Conservation (phyloP, 768 basidiomycete genomes). For the Amanita pseudoporphyria region DNA sequence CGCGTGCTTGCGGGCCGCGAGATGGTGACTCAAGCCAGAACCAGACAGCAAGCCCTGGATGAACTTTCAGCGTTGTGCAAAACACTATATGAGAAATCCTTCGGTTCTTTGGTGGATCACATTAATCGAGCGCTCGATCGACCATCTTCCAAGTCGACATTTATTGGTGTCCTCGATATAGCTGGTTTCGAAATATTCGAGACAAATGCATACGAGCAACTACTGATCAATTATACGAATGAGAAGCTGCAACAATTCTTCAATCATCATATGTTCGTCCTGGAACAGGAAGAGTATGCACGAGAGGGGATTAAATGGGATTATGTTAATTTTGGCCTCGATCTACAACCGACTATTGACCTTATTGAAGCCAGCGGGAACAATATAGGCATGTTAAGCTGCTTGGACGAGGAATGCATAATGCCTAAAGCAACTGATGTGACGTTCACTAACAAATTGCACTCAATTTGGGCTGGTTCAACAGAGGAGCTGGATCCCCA, state of each 20-base stretch:
- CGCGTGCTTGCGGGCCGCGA: conserved; percentile 91
- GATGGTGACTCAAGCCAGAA: conserved; percentile 93
- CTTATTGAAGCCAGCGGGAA: conserved; percentile 84
- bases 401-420: conserved; percentile 96
- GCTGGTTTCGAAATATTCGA: conserved; percentile 98
- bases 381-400: conserved; percentile 82
- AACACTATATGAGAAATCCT: conserved; percentile 95
- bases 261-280: conserved; percentile 99
- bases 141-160: conserved; percentile 84
- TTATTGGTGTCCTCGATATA: conserved; percentile 98
- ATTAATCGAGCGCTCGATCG: conserved; percentile 93
- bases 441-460: conserved; percentile 91
- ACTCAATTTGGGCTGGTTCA: conserved; percentile 59
- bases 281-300: conserved; percentile 98
- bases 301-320: conserved; percentile 97
- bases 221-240: conserved; percentile 98
- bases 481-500: conserved; percentile 48
- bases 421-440: conserved; percentile 98
- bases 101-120: conserved; percentile 86
- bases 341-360: conserved; percentile 97
- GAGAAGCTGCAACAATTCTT: conserved; percentile 97
- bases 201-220: conserved; percentile 91
- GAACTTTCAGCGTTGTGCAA: conserved; percentile 90
- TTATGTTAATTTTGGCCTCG: conserved; percentile 95
- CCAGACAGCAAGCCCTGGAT: conserved; percentile 83